These are phyloP conservation scores for Brassica carinata DNA, from an alignment of 345 rosid genomes.

Conservation along the genomic window DNA sequence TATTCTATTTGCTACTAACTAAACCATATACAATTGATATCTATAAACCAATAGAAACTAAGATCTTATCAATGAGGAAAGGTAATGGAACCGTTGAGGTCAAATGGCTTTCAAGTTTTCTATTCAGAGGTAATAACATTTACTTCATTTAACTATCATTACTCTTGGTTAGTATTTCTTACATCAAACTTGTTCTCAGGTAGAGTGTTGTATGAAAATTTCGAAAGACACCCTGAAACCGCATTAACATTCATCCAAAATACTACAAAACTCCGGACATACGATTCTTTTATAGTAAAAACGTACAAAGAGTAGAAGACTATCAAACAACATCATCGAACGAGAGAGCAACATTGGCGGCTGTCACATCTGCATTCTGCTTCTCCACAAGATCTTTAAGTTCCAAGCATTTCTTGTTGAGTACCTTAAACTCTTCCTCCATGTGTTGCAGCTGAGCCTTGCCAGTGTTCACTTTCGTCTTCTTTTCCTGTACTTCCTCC, in stretches of 20 bases:
- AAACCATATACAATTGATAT: too few species aligned
- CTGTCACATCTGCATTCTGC: not conserved
- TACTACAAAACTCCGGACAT: too few species aligned
- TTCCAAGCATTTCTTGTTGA: not conserved
- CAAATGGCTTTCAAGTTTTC: constrained; percentile 35
- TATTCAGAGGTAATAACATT: too few species aligned
- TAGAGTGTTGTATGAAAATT: too few species aligned
- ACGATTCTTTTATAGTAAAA: too few species aligned
- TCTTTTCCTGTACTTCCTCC: not conserved
- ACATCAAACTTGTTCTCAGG: too few species aligned
- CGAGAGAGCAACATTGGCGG: not conserved
- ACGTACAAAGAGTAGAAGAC: not conserved
- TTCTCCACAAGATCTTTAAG: not conserved
- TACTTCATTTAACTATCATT: too few species aligned
- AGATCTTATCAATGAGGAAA: constrained; percentile 29
- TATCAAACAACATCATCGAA: not conserved
- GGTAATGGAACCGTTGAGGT: constrained; percentile 38
- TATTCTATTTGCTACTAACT: too few species aligned
- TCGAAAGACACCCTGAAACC: too few species aligned
- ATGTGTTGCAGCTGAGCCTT: not conserved
- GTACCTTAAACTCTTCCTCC: not conserved
- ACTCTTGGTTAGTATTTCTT: not conserved
- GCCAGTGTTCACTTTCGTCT: not conserved
- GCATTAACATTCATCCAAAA: too few species aligned
- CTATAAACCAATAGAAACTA: too few species aligned